phyloP scores from a whole-genome alignment of 225 moss, liverwort and hornwort genomes.

The Ulota crispa region DNA sequence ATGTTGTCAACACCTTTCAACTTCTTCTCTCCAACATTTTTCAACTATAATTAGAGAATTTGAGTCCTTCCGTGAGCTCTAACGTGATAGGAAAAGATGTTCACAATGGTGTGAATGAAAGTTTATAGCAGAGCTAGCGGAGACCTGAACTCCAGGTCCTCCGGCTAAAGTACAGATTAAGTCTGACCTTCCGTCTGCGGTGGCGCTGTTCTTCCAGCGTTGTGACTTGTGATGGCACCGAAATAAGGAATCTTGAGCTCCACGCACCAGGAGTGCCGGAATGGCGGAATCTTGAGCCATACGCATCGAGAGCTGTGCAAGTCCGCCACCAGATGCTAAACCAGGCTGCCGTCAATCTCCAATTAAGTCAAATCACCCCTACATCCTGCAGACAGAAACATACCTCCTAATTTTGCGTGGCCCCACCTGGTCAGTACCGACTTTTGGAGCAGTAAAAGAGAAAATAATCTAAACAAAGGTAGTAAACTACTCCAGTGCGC shows the following conservation, averaged over 20 bases:
- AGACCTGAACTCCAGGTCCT: no score
- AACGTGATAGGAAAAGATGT: no score
- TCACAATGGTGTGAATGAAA: no score
- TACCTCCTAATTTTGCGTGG: background rate
- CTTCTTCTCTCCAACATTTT: no score
- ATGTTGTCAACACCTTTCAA: no score
- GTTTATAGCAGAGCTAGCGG: no score
- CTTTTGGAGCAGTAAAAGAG: background rate
- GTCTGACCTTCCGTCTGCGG: no score
- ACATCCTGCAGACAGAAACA: background rate
- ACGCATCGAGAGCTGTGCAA: slow-evolving; percentile 23
- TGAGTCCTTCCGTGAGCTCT: no score
- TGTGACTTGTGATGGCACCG: background rate
- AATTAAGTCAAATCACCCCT: background rate
- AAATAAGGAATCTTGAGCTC: background rate
- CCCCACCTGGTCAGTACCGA: slow-evolving; percentile 14
- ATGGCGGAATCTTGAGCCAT: slow-evolving; percentile 20
- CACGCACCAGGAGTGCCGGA: background rate
- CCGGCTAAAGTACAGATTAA: no score
- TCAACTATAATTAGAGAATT: no score
- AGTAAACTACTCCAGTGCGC: background rate
- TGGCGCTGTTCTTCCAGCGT: background rate
- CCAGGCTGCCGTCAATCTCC: background rate
- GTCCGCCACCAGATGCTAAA: background rate
- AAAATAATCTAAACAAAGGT: no score